Percentiles rank a stretch among this genome's conserved stretches.
phyloP scores from a whole-genome alignment of 2,329 filamentous ascomycete species.

The Fusarium sp. region DNA sequence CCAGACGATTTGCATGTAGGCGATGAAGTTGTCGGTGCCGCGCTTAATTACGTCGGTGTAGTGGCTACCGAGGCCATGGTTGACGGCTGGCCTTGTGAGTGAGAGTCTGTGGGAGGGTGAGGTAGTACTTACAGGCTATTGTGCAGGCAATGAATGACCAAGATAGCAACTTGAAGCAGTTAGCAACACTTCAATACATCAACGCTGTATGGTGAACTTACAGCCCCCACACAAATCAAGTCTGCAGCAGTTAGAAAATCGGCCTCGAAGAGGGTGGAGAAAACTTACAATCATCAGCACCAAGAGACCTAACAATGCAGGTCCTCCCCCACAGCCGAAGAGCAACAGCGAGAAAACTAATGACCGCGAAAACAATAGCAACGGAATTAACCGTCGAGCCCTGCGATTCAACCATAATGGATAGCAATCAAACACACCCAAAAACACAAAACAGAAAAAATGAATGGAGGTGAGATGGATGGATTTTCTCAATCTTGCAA shows the following conservation, averaged over 20 bases:
- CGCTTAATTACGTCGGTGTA: slow-evolving; percentile 25
- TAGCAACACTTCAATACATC: background rate
- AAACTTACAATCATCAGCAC: slow-evolving; percentile 35
- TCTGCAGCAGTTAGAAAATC: slow-evolving; percentile 17
- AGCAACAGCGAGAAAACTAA: slow-evolving; percentile 34
- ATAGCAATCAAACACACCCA: background rate
- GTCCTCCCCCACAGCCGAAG: slow-evolving; percentile 32
- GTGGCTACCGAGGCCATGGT: slow-evolving; percentile 33
- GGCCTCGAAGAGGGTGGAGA: background rate
- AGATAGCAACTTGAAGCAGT: slow-evolving; percentile 3
- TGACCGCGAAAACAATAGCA: slow-evolving; percentile 28
- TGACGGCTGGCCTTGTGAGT: slow-evolving; percentile 6
- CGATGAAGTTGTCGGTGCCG: slow-evolving; percentile 28
- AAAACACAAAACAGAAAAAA: background rate
- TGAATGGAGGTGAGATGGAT: background rate
- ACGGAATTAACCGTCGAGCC: slow-evolving; percentile 28
- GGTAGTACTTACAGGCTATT: slow-evolving; percentile 8
- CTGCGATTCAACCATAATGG: slow-evolving; percentile 23
- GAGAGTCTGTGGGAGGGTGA: rapidly evolving
- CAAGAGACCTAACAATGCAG: slow-evolving; percentile 32
- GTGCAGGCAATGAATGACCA: slow-evolving; percentile 34
- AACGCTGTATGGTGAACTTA: rapidly evolving
- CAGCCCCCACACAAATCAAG: slow-evolving; percentile 34
- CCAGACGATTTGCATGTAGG: slow-evolving; percentile 39
- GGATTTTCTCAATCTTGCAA: background rate